Base-by-base conservation (phyloP, 2,329 filamentous ascomycete species). In the Emydomyces testavorans region DNA sequence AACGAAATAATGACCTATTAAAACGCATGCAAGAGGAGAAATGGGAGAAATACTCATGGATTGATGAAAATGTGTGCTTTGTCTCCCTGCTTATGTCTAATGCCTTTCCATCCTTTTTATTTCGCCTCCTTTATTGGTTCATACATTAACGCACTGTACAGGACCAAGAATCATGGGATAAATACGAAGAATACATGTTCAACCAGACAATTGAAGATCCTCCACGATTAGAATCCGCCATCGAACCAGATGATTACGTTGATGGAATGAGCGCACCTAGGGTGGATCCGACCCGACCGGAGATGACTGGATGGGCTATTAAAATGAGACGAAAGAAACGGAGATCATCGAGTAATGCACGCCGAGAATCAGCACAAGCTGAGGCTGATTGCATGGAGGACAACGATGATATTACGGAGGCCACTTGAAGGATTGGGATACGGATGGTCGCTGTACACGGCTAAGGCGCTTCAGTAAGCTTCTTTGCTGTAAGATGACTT, bases 31-130 rank as follows among this genome's bases (percentile, higher is more conserved):
- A 93, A 68, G 77, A 80, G 45, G 90, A 98, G 62, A 71, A 74
- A 49, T 98, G 92, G 92, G 77, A 79, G 54, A 77, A 74, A 52
- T 76, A 94, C 63, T 74, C 79, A 52, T 95, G 89, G 71, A 75
- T 83, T 44, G 85, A 94, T 61, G 86, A 61, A 8, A 61, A 60
- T 60, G 64, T 65, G 56, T 38, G 58, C 49, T 34, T 20, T 1
- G n/a, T n/a, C n/a, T n/a, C n/a, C n/a, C n/a, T 6, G 21, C 10
- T 15, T 10, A 11, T 28, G 26, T n/a, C n/a, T n/a, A n/a, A 28
- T 5, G 26, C 26, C 26, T 40, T 18, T 26, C 23, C 6, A 20
- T 40, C 26, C 26, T 13, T 13, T 15, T 23, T 21, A 21, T 16
- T n/a, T 13, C n/a, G 11, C 28, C 40, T 4, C n/a, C 20, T 26